Evolutionary conservation across 1,284 basidiomycete species (phyloP), one percentile per base, ranked within the genome.

Genomic region (Naganishia liquefaciens): DNA sequence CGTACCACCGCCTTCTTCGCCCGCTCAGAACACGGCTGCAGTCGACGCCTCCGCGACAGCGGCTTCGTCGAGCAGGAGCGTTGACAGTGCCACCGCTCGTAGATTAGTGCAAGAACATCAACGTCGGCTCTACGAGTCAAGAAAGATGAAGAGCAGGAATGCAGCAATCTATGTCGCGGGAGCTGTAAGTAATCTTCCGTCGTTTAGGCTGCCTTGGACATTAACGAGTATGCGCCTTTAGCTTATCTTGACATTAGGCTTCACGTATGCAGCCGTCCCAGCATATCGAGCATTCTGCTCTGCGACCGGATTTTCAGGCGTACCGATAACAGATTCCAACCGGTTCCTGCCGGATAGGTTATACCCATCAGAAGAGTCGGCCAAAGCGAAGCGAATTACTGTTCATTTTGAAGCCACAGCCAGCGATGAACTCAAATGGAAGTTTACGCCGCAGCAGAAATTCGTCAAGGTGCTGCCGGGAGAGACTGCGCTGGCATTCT

Each of bases 271-370:
- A 21, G 91, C 96, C 37, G 96, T 99, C 1, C 96, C 96, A 0
- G 83, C 97, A 5, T 99, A 99, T 79, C 88, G 96, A 55, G 93
- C 93, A 74, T 99, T 99, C 81, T 99, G 96, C 77, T 89, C 93
- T 2, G 92, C 93, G 2, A 99, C 96, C 1, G 96, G 96, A 1
- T 99, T 95, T 75, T 91, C 88, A 11, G 96, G 96, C 2, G 95
- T 93, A 25, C 96, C 96, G 2, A 88, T 91, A 62, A 91, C 93
- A 47, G 90, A 89, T 61, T 87, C 85, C 51, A 87, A 86, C 51
- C 86, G 87, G 42, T 95, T 91, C 74, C 86, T 88, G 62, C 84
- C 93, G 0, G 88, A 90, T 57, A 85, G 92, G 25, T 84, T 95
- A 9, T 88, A 93, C 23, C 89, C 89, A 1, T 83, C 86, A 19